Conservation (phyloP, 192 early-diverging fungal species). For the Dimargaris cristalligena region DNA sequence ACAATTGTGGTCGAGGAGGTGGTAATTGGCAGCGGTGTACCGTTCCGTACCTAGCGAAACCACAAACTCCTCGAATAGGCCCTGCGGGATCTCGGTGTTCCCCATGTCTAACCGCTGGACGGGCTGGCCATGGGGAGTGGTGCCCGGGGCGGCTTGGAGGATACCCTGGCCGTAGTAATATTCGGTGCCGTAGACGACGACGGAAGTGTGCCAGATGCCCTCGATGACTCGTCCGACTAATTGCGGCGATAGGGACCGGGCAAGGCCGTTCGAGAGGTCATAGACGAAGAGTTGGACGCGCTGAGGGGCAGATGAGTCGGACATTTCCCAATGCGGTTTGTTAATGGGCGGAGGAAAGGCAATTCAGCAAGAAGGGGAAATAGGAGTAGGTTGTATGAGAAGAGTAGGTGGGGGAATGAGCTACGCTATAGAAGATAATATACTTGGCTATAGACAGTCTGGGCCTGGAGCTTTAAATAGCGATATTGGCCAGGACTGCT, state of each 20-base stretch:
- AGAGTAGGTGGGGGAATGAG: too few species aligned
- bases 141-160: constrained; percentile 20
- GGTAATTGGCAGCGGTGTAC: constrained; percentile 56
- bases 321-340: too few species aligned
- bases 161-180: constrained; percentile 72
- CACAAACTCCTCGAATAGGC: constrained; percentile 53
- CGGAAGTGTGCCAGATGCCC: constrained; percentile 50
- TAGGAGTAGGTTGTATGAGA: too few species aligned
- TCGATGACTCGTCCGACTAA: constrained; percentile 24
- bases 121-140: constrained; percentile 47
- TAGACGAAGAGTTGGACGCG: constrained; percentile 41
- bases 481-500: too few species aligned
- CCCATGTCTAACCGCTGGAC: constrained; percentile 60
- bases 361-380: too few species aligned
- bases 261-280: constrained; percentile 59
- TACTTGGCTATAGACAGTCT: too few species aligned
- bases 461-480: too few species aligned
- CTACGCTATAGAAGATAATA: too few species aligned
- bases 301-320: too few species aligned
- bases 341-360: too few species aligned
- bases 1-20: constrained; percentile 80
- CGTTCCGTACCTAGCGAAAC: constrained; percentile 30
- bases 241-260: constrained; percentile 38
- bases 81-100: constrained; percentile 48
- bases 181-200: constrained; percentile 59